Percentiles rank a stretch among this genome's conserved stretches.
Evolutionary conservation across 176 grass and related monocot species (phyloP).

Genomic region (Oryza coarctata): DNA sequence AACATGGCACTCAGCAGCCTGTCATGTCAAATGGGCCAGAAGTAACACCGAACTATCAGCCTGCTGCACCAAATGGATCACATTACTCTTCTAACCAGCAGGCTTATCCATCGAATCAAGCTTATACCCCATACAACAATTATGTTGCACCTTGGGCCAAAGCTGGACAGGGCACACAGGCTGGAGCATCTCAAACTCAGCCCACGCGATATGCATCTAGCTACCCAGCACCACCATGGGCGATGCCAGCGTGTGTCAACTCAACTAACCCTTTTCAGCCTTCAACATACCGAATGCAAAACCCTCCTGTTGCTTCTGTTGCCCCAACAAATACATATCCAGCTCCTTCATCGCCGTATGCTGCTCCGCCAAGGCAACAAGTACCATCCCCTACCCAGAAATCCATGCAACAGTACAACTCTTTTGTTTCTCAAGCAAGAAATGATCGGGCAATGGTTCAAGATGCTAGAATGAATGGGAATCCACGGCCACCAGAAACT

Average conservation of each 20-base stretch:
- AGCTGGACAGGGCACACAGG: conserved; percentile 37
- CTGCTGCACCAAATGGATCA: conserved; percentile 19
- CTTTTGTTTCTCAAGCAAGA: conserved; percentile 43
- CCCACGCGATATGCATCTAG: conserved; percentile 41
- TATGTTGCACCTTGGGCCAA: conserved; percentile 91
- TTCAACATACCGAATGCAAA: conserved; percentile 30
- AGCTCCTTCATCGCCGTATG: conserved; percentile 26
- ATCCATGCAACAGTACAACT: conserved; percentile 52
- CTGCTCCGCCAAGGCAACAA: conserved; percentile 34
- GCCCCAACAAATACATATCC: conserved; percentile 25
- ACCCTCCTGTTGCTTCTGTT: conserved; percentile 33
- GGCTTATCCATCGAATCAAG: conserved; percentile 37
- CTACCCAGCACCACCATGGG: conserved; percentile 53
- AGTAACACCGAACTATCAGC: background rate
- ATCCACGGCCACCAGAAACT: conserved; percentile 36
- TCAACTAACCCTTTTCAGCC: conserved; percentile 53
- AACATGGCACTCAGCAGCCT: conserved; percentile 31
- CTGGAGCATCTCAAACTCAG: conserved; percentile 33
- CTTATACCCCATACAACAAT: conserved; percentile 61
- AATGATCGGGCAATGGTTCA: conserved; percentile 28
- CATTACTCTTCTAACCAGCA: conserved; percentile 34
- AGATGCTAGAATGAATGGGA: conserved; percentile 37
- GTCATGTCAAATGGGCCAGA: conserved; percentile 31
- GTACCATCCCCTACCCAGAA: conserved; percentile 19
- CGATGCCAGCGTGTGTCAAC: conserved; percentile 35